Evolutionary conservation across 176 grass and related monocot species (phyloP).

Genomic region (Oryza brachyantha): DNA sequence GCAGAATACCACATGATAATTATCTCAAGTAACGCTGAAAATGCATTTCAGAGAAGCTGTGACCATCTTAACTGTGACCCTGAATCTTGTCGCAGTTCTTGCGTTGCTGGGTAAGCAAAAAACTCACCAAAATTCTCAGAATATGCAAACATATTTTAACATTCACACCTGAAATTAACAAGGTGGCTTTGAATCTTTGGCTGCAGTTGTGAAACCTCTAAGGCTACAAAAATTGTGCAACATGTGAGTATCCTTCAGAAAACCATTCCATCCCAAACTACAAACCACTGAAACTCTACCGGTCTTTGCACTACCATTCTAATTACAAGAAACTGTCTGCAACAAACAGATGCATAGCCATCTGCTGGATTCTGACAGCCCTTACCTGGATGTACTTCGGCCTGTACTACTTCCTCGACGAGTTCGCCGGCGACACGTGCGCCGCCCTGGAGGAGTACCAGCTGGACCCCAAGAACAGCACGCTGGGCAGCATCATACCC

Average conservation of each 20-base stretch:
- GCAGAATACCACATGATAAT: background rate
- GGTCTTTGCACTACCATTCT: background rate
- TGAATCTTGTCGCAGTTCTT: slow-evolving; percentile 54
- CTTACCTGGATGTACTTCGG: slow-evolving; percentile 83
- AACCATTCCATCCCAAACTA: background rate
- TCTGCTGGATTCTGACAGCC: slow-evolving; percentile 72
- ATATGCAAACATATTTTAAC: background rate
- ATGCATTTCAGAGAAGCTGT: slow-evolving; percentile 52
- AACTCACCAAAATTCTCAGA: background rate
- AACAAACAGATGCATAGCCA: slow-evolving; percentile 50
- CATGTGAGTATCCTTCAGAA: slow-evolving; percentile 53
- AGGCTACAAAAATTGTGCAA: slow-evolving; percentile 35
- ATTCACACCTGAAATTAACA: background rate
- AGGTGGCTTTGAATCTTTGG: background rate
- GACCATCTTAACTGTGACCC: slow-evolving; percentile 49
- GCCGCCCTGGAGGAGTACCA: slow-evolving; percentile 72
- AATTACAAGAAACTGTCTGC: slow-evolving; percentile 5
- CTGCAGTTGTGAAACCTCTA: slow-evolving; percentile 51
- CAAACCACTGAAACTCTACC: background rate
- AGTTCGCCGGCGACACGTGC: slow-evolving; percentile 80
- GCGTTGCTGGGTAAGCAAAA: slow-evolving; percentile 53
- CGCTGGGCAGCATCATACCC: slow-evolving; percentile 70
- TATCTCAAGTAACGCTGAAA: background rate
- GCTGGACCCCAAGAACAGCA: slow-evolving; percentile 75
- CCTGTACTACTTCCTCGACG: slow-evolving; percentile 80